Evolutionary conservation across 495 filamentous ascomycete genomes (phyloP).

Genomic region (Corynascus novoguineensis): DNA sequence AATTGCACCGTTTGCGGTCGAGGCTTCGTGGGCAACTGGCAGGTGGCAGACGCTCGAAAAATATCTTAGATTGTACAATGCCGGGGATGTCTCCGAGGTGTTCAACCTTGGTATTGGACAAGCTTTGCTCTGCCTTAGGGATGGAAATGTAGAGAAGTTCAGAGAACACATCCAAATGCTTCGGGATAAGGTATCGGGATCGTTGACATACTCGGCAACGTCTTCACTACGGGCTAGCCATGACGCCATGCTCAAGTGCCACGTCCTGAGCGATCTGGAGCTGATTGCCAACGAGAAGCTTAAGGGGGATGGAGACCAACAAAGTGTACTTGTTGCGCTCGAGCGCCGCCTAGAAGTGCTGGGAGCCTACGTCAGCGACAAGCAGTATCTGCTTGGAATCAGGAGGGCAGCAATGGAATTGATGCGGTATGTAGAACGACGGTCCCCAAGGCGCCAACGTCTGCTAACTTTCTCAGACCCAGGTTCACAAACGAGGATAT

Average conservation of each 20-base stretch:
- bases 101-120: constrained; percentile 79
- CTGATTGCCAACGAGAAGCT: constrained; percentile 56
- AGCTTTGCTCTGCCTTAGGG: constrained; percentile 60
- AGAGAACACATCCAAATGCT: constrained; percentile 54
- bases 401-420: constrained; percentile 80
- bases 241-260: constrained; percentile 72
- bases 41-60: constrained; percentile 70
- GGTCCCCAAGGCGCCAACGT: neutral
- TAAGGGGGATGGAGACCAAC: constrained; percentile 32
- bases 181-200: constrained; percentile 63
- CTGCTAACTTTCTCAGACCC: constrained; percentile 38
- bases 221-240: constrained; percentile 76
- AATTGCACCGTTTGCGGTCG: constrained; percentile 73
- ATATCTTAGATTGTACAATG: constrained; percentile 52
- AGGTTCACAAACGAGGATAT: constrained; percentile 60
- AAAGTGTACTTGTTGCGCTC: constrained; percentile 53
- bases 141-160: constrained; percentile 51
- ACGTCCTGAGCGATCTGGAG: constrained; percentile 83
- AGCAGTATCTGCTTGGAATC: constrained; percentile 89
- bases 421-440: constrained; percentile 45
- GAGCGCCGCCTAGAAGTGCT: constrained; percentile 74
- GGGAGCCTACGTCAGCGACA: constrained; percentile 80
- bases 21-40: constrained; percentile 84
- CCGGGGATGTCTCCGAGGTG: constrained; percentile 53
- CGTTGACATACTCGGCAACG: constrained; percentile 67